A percentile compares a stretch with the other conserved stretches of the same genome.
Conservation (phyloP, 1,284 basidiomycete genomes). For the Neolentinus lepideus region DNA sequence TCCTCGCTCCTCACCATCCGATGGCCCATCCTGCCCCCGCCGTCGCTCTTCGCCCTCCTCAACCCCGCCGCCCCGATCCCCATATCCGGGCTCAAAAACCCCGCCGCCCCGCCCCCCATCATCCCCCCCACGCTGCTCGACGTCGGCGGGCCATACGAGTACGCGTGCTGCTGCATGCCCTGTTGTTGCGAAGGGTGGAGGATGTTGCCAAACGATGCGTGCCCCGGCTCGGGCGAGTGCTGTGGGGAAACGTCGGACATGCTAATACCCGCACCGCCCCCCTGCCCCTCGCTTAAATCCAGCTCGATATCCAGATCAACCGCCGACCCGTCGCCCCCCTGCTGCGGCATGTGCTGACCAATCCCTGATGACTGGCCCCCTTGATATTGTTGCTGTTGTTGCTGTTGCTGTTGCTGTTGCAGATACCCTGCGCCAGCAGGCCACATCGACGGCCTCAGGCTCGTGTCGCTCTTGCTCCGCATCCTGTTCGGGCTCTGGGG, state of each 20-base stretch:
- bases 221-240: constrained; percentile 18
- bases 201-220: constrained; percentile 21
- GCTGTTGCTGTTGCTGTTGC: background rate
- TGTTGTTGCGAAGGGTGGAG: constrained; percentile 15
- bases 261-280: background rate
- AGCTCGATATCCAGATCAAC: background rate
- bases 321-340: background rate
- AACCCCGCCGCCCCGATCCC: constrained; percentile 15
- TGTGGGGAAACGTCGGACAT: constrained; percentile 34
- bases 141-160: constrained; percentile 19
- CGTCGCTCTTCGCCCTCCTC: constrained; percentile 38
- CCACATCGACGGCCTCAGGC: constrained; percentile 51
- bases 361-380: no score
- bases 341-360: background rate
- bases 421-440: constrained; percentile 17
- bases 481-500: constrained; percentile 29
- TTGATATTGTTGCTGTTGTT: background rate
- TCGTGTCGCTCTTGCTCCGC: constrained; percentile 58
- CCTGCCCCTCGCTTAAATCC: no score
- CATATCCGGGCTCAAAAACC: constrained; percentile 41
- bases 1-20: constrained; percentile 42
- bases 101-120: background rate
- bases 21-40: constrained; percentile 20
- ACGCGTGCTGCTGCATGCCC: constrained; percentile 16
- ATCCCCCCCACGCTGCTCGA: background rate